Evolutionary conservation across 306 rosid genomes (phyloP), one percentile per base, ranked within the genome.

Genomic region (Carpinus viminea): DNA sequence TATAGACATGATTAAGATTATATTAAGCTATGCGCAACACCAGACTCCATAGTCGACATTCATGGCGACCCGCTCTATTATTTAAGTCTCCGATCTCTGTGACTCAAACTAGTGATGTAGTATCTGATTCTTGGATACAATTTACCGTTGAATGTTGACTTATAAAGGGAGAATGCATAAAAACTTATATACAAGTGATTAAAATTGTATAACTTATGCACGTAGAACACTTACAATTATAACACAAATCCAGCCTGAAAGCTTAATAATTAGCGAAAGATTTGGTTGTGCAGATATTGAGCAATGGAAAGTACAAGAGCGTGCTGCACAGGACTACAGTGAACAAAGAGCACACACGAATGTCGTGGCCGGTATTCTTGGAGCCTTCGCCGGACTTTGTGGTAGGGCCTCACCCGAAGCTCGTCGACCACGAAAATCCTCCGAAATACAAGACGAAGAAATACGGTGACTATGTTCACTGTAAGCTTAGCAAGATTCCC

Each of bases 351-450:
- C 18, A 79, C 79, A 80, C 92, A 47, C 90, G 93, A 80, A 89
- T 92, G 72, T 92, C 97, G 0, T 91, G 96, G 92, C 91, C 96
- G 2, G 92, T 93, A 59, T 91, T 91, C 86, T 74, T 93, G 77
- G 92, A 93, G 55, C 96, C 97, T 1, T 88, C 91, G 4, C 1
- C 77, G 0, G 85, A 88, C 18, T 82, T 73, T 0, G 74, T 43
- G 24, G 84, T 91, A n/a, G 96, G 93, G 10, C 96, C 97, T 52
- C 74, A 82, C 31, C 89, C 89, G 4, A 78, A 76, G 71, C 78
- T 89, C 16, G 74, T 88, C n/a, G 51, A 76, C 70, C 65, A 84
- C 48, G 80, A 86, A 1, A 91, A 88, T 57, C 93, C 96, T 5
- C 84, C 97, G 1, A 89, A 91, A 51, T 93, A 75, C 78, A 91